Evolutionary conservation across 345 rosid species (phyloP), one percentile per base, ranked within the genome.

Genomic region (Trapa bicornis): DNA sequence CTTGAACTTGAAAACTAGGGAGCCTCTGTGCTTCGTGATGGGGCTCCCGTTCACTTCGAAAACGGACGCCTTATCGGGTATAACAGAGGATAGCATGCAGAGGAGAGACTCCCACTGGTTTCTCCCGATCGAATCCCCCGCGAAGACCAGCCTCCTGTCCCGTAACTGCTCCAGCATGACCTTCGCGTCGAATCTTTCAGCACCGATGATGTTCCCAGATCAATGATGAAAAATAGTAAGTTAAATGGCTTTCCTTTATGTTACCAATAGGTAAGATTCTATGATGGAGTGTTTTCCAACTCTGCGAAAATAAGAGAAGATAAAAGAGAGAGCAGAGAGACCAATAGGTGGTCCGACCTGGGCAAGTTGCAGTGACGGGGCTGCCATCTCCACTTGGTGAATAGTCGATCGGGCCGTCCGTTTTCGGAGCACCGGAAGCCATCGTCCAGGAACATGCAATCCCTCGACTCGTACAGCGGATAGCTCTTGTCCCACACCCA

Each of bases 321-420:
- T 5, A 16, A 32, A 22, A 22, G 29, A 0, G 61, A 47, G 12
- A 35, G 9, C 15, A 47, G 14, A 4, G 65, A 64, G n/a, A 37
- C 17, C 14, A 2, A 37, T 15, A 16, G 65, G 17, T 35, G 37
- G 17, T 36, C 56, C 6, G 41, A 93, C 99, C 97, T 91, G 75
- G 97, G 97, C 79, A 91, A 81, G 74, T 86, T 72, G 73, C 99
- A 94, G 15, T 68, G 72, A 50, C 50, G 86, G 39, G 99, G 97
- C 72, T 89, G 99, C 99, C 99, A 94, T 83, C 97, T 84, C 97
- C 99, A 94, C 75, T 87, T 86, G 41, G 88, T 86, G 72, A 86
- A 90, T 82, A 87, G 82, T 76, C 78, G 73, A 77, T 94, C 99
- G 66, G 85, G 89, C 75, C 99, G 79, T 2, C 99, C 99, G 75